Evolutionary conservation across 768 basidiomycete species (phyloP), one percentile per base, ranked within the genome.

Genomic region (Pleurotus tuber-regium): DNA sequence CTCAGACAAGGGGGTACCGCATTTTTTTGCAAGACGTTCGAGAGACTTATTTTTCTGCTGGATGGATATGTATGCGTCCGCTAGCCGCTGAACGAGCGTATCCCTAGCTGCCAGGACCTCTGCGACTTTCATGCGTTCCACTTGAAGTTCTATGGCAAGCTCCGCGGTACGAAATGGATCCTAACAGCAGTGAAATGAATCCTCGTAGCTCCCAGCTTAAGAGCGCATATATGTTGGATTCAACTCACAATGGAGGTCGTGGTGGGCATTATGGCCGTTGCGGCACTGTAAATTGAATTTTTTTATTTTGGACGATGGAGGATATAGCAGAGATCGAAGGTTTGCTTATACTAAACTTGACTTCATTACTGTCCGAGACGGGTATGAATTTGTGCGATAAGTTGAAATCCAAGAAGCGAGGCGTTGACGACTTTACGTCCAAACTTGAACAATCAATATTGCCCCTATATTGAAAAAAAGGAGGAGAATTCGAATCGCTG

Each of bases 71-170:
- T 82, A 85, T 8, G 84, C 84, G 40, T 81, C 76, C 26, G 77
- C 71, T 10, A 89, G 74, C 25, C 78, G 79, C 35, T 76, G 66
- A 1, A 86, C 77, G 12, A 76, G 78, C 25, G 73, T 76, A 59
- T 89, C 87, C 33, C 87, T 80, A 25, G 86, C 87, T 23, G 66
- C 69, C 47, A 84, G 63, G 1, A 82, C 84, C 59, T 88, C 85
- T 18, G 63, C 64, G 1, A 82, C 76, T 42, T 76, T 75, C 43
- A 76, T 51, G 33, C 71, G 73, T 55, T 85, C 82, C 28, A 76
- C 65, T 54, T 82, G 75, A 16, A 83, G 67, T 52, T 81, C 78
- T 23, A 85, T 65, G 9, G 80, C 75, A 61, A 80, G 71, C 54
- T 83, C 80, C 2, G 74, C 77, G 28, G 70, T 67, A 41, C 71